Evolutionary conservation across 2,329 filamentous ascomycete genomes (phyloP).

Genomic region (Rasamsonia emersonii): DNA sequence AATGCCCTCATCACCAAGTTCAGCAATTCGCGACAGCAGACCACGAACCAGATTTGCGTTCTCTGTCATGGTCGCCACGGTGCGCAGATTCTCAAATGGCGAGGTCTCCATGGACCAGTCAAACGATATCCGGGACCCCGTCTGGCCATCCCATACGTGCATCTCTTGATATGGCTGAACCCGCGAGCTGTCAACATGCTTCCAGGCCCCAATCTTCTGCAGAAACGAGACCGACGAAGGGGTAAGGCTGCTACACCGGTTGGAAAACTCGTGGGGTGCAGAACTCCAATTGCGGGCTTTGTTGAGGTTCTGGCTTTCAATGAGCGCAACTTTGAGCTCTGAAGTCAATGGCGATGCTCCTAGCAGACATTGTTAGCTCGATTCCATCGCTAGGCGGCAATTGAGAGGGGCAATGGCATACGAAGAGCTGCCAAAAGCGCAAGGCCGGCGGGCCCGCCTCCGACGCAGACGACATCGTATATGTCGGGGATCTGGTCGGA

Average conservation of each 20-base stretch:
- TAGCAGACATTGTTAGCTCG: constrained; percentile 30
- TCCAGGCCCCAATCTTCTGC: constrained; percentile 76
- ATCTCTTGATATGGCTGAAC: constrained; percentile 89
- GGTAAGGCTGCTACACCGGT: constrained; percentile 91
- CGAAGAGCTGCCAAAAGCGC: constrained; percentile 70
- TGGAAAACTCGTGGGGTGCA: constrained; percentile 66
- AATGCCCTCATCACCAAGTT: constrained; percentile 52
- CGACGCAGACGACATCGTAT: constrained; percentile 88
- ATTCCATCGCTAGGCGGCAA: constrained; percentile 8
- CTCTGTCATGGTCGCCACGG: constrained; percentile 94
- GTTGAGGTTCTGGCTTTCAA: constrained; percentile 79
- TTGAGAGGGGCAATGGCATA: constrained; percentile 35
- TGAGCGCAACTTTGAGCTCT: constrained; percentile 71
- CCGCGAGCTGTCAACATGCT: constrained; percentile 60
- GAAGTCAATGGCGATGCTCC: constrained; percentile 68
- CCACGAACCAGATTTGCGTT: constrained; percentile 81
- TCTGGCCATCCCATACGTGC: constrained; percentile 97
- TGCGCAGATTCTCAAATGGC: constrained; percentile 43
- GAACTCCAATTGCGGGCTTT: constrained; percentile 60
- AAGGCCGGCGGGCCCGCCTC: constrained; percentile 80
- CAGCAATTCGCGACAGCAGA: constrained; percentile 61
- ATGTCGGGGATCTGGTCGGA: constrained; percentile 52
- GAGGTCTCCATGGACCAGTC: constrained; percentile 54
- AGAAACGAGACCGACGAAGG: constrained; percentile 79
- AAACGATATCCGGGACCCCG: constrained; percentile 80